Evolutionary conservation across 2,329 filamentous ascomycete genomes (phyloP).

Genomic region (Paecilomyces dactylethromorphus): DNA sequence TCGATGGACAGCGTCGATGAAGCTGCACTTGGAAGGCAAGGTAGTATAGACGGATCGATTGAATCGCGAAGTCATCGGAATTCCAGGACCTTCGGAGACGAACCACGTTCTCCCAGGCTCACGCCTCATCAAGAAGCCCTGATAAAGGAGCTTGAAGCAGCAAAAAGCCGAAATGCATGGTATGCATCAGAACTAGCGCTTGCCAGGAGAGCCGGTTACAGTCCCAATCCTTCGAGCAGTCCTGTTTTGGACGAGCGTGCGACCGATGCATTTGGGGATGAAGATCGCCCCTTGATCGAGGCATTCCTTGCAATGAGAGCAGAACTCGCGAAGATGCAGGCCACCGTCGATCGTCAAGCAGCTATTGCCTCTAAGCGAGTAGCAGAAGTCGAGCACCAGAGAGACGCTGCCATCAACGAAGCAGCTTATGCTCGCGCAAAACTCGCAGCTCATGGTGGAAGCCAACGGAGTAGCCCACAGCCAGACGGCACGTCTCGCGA

Average conservation of each 20-base stretch:
- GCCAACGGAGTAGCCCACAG: constrained; percentile 52
- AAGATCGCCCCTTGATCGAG: constrained; percentile 86
- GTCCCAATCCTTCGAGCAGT: constrained; percentile 61
- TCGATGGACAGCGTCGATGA: constrained; percentile 66
- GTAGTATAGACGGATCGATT: constrained; percentile 33
- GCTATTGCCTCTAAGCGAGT: constrained; percentile 79
- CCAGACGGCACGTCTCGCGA: constrained; percentile 46
- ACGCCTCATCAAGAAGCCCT: constrained; percentile 54
- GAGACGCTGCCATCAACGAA: constrained; percentile 89
- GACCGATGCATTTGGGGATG: constrained; percentile 77
- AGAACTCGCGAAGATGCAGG: constrained; percentile 84
- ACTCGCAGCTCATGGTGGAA: constrained; percentile 72
- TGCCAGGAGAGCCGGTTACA: constrained; percentile 83
- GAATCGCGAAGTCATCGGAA: constrained; percentile 33
- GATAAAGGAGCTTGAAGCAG: constrained; percentile 77
- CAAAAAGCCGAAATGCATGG: constrained; percentile 88
- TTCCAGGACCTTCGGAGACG: constrained; percentile 34
- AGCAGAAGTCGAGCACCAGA: constrained; percentile 88
- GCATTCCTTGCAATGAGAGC: constrained; percentile 85
- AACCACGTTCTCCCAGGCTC: constrained; percentile 39
- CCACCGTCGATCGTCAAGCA: constrained; percentile 81
- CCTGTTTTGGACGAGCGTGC: constrained; percentile 69
- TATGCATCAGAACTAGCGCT: constrained; percentile 91
- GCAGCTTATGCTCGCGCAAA: constrained; percentile 93
- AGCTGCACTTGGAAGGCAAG: constrained; percentile 38